Conservation (phyloP, 306 rosid genomes). For the Purshia tridentata region DNA sequence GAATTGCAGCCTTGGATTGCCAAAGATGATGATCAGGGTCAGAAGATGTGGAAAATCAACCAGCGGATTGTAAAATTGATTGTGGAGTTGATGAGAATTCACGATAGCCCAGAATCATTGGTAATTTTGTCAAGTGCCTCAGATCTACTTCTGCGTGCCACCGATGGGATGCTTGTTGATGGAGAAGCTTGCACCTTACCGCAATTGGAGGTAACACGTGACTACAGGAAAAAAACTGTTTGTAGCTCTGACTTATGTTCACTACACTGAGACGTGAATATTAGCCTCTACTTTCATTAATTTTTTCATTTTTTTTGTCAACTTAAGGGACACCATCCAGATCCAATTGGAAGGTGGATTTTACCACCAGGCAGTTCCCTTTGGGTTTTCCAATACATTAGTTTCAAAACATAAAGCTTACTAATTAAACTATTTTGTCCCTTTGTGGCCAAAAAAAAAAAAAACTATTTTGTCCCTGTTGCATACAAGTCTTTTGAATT, state of each 20-base stretch:
- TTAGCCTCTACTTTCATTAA: background rate
- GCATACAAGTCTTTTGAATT: background rate
- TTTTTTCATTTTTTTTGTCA: background rate
- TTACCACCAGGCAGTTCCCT: background rate
- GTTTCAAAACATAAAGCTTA: background rate
- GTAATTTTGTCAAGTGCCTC: conserved; percentile 91
- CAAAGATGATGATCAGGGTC: conserved; percentile 88
- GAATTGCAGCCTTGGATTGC: conserved; percentile 99
- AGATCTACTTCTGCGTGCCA: conserved; percentile 90
- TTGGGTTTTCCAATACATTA: background rate
- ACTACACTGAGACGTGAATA: background rate
- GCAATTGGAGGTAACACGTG: conserved; percentile 74
- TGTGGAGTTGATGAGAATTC: conserved; percentile 94
- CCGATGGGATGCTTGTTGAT: conserved; percentile 97
- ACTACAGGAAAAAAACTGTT: background rate
- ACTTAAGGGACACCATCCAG: background rate
- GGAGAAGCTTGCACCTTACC: conserved; percentile 99
- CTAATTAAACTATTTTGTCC: background rate
- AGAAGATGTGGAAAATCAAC: conserved; percentile 95
- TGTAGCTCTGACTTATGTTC: background rate
- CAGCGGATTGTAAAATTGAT: conserved; percentile 87
- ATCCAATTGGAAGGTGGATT: background rate
- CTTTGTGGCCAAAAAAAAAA: too few species aligned
- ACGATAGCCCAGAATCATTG: conserved; percentile 74
- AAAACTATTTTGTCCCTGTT: background rate